Evolutionary conservation across 2,329 filamentous ascomycete genomes (phyloP), one percentile per base, ranked within the genome.

Genomic region (Colletotrichum abscissum): DNA sequence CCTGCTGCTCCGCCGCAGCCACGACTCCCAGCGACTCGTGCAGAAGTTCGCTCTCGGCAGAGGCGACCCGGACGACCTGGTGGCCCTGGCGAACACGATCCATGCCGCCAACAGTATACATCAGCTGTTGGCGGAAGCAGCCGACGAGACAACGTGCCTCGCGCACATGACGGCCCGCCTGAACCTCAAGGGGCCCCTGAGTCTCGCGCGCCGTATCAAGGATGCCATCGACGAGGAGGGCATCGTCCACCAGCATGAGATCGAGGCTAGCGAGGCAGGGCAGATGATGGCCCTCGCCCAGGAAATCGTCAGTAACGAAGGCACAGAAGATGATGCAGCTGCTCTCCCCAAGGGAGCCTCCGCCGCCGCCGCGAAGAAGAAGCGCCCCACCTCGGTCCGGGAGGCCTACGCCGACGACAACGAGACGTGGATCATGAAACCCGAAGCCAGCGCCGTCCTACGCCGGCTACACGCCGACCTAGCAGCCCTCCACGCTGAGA

Each of bases 11-110:
- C 90, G 91, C 74, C 89, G 91, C 28, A 96, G 92, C 64, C 92
- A 95, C 77, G 97, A 99, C 83, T 95, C 94, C 2, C 93, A 97
- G 78, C 93, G 97, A 1, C 87, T 99, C 3, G 92, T 98, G 1
- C 97, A 98, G 79, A 98, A 97, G 80, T 98, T 99, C 81, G 94
- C 96, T 0, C 89, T 98, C 9, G 95, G 96, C 12, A 91, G 94
- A 75, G 97, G 96, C n/a, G 94, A 97, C 78, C 89, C 96, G 1
- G 96, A 98, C 79, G 97, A 98, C 81, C 88, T 99, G 49, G 86
- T 98, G 56, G 93, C 91, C 63, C 86, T 99, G 16, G 94, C 94
- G 1, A 92, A 90, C 76, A 98, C 97, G 0, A 94, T 98, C 73
- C 83, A 89, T 64, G 92, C 93, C 6, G 95, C 94, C 5, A 88